These are phyloP conservation scores for Pyricularia sp. DNA, from an alignment of 2,329 filamentous ascomycete genomes.

Conservation along the genomic window DNA sequence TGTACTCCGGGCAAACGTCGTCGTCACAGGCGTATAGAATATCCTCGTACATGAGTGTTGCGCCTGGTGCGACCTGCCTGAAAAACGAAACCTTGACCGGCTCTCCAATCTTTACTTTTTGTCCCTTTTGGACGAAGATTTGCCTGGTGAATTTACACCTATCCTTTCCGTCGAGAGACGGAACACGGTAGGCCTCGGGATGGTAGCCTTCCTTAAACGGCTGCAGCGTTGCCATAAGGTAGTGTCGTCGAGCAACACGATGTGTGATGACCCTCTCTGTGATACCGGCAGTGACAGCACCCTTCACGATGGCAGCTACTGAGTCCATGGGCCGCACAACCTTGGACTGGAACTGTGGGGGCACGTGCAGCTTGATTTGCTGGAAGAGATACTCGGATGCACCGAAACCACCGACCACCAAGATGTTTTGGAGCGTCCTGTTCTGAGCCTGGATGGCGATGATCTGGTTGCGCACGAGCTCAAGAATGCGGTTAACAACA, in stretches of 20 bases:
- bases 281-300: conserved; percentile 94
- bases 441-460: conserved; percentile 98
- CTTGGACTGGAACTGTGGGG: conserved; percentile 96
- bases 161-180: conserved; percentile 92
- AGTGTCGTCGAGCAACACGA: conserved; percentile 92
- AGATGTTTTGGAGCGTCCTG: conserved; percentile 83
- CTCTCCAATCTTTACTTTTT: conserved; percentile 98
- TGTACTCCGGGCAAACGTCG: conserved; percentile 96
- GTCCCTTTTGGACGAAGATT: conserved; percentile 97
- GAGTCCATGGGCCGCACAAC: conserved; percentile 98
- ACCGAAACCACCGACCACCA: conserved; percentile 96
- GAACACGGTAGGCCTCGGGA: conserved; percentile 94
- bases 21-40: conserved; percentile 96
- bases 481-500: conserved; percentile 92
- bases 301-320: conserved; percentile 96
- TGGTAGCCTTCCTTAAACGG: conserved; percentile 99
- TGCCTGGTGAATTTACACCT: conserved; percentile 97
- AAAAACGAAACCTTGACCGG: conserved; percentile 99
- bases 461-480: conserved; percentile 95
- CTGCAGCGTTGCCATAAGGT: conserved; percentile 97
- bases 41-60: conserved; percentile 98
- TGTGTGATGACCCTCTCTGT: conserved; percentile 95
- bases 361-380: conserved; percentile 97
- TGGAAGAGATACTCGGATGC: conserved; percentile 98
- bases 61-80: conserved; percentile 91